Conservation (phyloP, 208 protist genomes). For the Acanthamoeba healyi region DNA sequence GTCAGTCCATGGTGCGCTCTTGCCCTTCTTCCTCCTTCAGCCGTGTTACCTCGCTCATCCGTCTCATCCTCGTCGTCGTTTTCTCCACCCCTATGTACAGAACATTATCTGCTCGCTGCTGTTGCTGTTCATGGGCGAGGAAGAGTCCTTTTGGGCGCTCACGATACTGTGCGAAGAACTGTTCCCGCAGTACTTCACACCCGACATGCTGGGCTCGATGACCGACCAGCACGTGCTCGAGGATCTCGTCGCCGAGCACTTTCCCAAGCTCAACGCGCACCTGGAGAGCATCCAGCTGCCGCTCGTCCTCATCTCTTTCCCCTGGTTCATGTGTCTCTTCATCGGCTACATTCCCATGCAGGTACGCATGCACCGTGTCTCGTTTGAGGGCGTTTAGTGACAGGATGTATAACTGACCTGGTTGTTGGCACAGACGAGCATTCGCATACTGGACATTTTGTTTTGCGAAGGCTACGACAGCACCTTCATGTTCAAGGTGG, state of each 20-base stretch:
- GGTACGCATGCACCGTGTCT: background rate
- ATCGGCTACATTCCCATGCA: conserved; percentile 64
- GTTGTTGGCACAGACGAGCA: conserved; percentile 58
- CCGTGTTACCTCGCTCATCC: too few relatives aligned
- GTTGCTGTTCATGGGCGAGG: conserved; percentile 63
- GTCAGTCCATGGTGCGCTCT: conserved; percentile 68
- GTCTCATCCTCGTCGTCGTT: background rate
- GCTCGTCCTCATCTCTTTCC: conserved; percentile 43
- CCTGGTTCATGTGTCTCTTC: conserved; percentile 75
- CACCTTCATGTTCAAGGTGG: conserved; percentile 71
- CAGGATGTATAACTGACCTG: background rate
- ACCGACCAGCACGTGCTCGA: conserved; percentile 67
- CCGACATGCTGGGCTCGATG: conserved; percentile 69
- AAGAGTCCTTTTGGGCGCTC: conserved; percentile 64
- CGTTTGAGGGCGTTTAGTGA: background rate
- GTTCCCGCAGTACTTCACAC: conserved; percentile 68
- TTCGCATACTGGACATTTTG: conserved; percentile 65
- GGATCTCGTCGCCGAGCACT: conserved; percentile 68
- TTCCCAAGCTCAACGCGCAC: conserved; percentile 18
- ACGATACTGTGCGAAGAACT: conserved; percentile 56
- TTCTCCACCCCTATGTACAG: background rate
- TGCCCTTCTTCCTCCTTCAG: background rate
- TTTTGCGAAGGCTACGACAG: conserved; percentile 53
- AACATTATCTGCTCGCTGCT: conserved; percentile 67
- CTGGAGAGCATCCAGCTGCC: conserved; percentile 14